Conservation (phyloP, 75 land plant genomes). For the Pinus taeda region DNA sequence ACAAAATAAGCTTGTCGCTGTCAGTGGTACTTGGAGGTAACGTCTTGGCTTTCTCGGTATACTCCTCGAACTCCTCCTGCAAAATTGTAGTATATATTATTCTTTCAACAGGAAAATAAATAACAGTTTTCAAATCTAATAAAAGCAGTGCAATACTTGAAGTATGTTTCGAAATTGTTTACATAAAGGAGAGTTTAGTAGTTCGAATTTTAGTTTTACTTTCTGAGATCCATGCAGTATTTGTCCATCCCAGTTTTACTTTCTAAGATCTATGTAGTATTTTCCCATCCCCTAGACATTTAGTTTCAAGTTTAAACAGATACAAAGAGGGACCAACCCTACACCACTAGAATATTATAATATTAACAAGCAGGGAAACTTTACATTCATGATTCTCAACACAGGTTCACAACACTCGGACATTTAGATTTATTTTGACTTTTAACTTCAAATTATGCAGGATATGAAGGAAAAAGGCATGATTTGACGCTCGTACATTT, state of each 20-base stretch:
- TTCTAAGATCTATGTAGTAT: neutral
- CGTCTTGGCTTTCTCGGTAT: conserved; percentile 81
- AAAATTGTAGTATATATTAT: conserved; percentile 15
- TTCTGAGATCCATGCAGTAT: neutral
- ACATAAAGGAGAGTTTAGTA: neutral
- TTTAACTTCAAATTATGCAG: too few species aligned
- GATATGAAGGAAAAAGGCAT: too few species aligned
- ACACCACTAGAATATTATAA: neutral
- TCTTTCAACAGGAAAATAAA: neutral
- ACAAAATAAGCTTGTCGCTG: conserved; percentile 82
- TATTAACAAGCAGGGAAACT: too few species aligned
- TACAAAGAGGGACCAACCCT: neutral
- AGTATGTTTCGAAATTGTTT: neutral
- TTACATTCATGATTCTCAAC: too few species aligned
- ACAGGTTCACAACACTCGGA: too few species aligned
- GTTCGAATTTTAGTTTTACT: neutral
- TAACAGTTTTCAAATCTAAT: neutral
- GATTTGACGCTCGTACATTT: too few species aligned
- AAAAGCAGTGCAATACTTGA: neutral
- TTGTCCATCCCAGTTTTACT: neutral
- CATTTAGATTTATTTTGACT: too few species aligned
- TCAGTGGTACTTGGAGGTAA: conserved; percentile 69
- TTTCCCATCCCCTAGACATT: neutral
- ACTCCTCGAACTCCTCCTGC: conserved; percentile 89
- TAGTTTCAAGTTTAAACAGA: neutral